Conservation (phyloP, 352 stramenopile genomes). For the Achlya hypogyna region DNA sequence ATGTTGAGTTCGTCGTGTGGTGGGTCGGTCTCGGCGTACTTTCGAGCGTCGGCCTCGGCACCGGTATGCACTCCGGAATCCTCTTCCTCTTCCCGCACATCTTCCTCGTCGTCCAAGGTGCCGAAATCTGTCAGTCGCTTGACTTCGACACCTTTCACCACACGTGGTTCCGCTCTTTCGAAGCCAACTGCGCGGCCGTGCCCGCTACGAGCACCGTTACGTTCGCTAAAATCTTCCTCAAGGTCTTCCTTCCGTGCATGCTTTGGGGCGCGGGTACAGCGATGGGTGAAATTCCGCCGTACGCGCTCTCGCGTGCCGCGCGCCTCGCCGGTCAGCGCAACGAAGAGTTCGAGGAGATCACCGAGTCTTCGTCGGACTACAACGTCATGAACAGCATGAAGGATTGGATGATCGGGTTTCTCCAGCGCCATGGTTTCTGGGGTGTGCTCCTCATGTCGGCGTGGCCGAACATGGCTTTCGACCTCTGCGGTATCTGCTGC, state of each 20-base stretch:
- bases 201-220: constrained; percentile 35
- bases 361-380: constrained; percentile 71
- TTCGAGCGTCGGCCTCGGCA: constrained; percentile 90
- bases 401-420: constrained; percentile 89
- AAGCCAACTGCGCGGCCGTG: constrained; percentile 48
- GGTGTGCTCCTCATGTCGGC: constrained; percentile 90
- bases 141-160: constrained; percentile 81
- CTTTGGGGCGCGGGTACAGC: constrained; percentile 90
- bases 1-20: constrained; percentile 86
- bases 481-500: constrained; percentile 92
- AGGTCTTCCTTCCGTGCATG: constrained; percentile 85
- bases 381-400: constrained; percentile 89
- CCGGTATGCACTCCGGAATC: constrained; percentile 91
- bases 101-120: constrained; percentile 85
- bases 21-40: constrained; percentile 91
- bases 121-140: constrained; percentile 77
- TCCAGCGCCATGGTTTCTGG: constrained; percentile 88
- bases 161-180: constrained; percentile 87
- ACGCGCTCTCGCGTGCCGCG: constrained; percentile 84
- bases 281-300: constrained; percentile 90
- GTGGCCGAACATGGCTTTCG: constrained; percentile 93
- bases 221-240: constrained; percentile 81
- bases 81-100: constrained; percentile 94
- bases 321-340: constrained; percentile 75
- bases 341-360: constrained; percentile 85